A percentile compares a stretch with the other conserved stretches of the same genome.
Evolutionary conservation across 495 filamentous ascomycete genomes (phyloP).

Genomic region (Friedmanniomyces endolithicus): DNA sequence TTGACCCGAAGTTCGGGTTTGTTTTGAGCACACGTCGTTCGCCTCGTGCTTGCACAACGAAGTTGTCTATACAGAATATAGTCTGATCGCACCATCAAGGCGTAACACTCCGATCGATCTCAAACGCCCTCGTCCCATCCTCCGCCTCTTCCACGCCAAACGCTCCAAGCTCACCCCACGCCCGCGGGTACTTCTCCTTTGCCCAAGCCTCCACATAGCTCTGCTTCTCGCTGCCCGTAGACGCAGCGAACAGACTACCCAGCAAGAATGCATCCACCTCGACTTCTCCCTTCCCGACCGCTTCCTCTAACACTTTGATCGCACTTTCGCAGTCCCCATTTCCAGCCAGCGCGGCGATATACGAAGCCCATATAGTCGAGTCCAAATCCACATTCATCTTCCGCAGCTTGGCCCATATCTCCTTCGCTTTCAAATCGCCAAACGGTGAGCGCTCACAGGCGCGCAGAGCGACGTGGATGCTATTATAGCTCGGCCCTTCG

Average conservation of each 20-base stretch:
- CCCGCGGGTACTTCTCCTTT: conserved; percentile 47
- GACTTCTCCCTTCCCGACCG: conserved; percentile 51
- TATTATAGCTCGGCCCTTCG: conserved; percentile 72
- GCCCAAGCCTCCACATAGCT: conserved; percentile 62
- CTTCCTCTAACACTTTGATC: conserved; percentile 42
- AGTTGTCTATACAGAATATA: too few relatives aligned
- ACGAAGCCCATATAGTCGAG: conserved; percentile 54
- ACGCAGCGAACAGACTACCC: conserved; percentile 60
- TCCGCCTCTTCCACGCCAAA: conserved; percentile 16
- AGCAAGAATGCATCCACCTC: conserved; percentile 56
- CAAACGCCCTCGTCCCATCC: conserved; percentile 17
- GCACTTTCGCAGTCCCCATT: conserved; percentile 55
- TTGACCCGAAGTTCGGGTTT: not conserved
- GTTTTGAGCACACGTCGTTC: not conserved
- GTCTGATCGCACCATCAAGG: conserved; percentile 18
- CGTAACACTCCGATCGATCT: conserved; percentile 21
- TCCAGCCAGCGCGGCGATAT: conserved; percentile 60
- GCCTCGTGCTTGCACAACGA: not conserved
- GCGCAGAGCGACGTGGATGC: conserved; percentile 64
- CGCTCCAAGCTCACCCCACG: conserved; percentile 52
- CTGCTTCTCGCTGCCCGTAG: conserved; percentile 47
- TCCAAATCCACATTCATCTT: conserved; percentile 67
- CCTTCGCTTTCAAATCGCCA: conserved; percentile 51
- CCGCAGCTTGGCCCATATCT: conserved; percentile 63
- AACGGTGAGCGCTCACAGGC: conserved; percentile 51